Evolutionary conservation across 192 early-diverging fungal species (phyloP).

Genomic region (Piromyces finnis): DNA sequence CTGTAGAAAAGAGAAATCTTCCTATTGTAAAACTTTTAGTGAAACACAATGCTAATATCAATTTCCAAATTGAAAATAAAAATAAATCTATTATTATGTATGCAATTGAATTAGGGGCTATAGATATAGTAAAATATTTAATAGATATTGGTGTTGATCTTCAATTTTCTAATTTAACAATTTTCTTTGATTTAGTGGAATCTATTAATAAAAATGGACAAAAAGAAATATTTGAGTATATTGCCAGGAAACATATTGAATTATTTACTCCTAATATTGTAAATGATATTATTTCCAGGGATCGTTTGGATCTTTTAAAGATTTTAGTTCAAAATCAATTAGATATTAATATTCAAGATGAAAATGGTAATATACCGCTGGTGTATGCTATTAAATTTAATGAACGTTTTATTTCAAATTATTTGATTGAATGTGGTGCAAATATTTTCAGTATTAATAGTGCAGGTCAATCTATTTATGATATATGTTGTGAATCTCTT

Average conservation of each 20-base stretch:
- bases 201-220: background rate
- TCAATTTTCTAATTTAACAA: background rate
- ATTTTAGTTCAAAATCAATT: background rate
- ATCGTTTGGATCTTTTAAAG: background rate
- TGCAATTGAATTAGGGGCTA: background rate
- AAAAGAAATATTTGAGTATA: background rate
- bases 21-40: background rate
- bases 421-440: background rate
- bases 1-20: background rate
- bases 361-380: background rate
- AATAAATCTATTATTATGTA: background rate
- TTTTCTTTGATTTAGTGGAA: background rate
- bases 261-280: background rate
- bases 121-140: background rate
- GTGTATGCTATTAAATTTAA: background rate
- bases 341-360: background rate
- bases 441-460: background rate
- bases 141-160: background rate
- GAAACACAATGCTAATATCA: background rate
- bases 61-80: background rate
- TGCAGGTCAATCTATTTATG: background rate
- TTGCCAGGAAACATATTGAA: background rate
- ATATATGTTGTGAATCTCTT: background rate
- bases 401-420: background rate
- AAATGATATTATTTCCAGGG: background rate